phyloP scores from a whole-genome alignment of 2,329 filamentous ascomycete species.

The Alternaria rosae region DNA sequence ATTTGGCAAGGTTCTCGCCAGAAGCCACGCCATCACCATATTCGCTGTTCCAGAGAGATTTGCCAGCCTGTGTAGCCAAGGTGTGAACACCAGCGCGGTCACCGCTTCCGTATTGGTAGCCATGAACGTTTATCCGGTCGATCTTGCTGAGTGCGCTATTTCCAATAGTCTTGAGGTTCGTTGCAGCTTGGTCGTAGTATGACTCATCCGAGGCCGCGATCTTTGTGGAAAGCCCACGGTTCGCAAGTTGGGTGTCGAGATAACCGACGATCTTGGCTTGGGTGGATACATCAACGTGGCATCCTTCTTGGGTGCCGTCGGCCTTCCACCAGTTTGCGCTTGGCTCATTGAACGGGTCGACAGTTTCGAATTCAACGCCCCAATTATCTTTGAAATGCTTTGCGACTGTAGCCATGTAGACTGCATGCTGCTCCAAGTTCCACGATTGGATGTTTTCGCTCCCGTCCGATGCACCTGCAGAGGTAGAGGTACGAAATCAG shows the following conservation, averaged over 20 bases:
- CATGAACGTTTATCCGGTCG: slow-evolving; percentile 9
- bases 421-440: slow-evolving; percentile 15
- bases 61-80: slow-evolving; percentile 3
- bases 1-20: slow-evolving; percentile 4
- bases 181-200: slow-evolving; percentile 15
- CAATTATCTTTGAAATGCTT: slow-evolving; percentile 10
- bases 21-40: slow-evolving; percentile 10
- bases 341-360: slow-evolving; percentile 15
- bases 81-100: slow-evolving; percentile 7
- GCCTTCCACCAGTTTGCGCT: slow-evolving; percentile 18
- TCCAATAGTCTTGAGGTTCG: slow-evolving; percentile 7
- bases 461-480: slow-evolving; percentile 5
- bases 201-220: slow-evolving; percentile 15
- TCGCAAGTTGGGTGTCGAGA: slow-evolving; percentile 9
- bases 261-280: slow-evolving; percentile 8
- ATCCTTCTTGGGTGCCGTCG: slow-evolving; percentile 16
- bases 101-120: slow-evolving; percentile 9
- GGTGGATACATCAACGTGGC: slow-evolving; percentile 10
- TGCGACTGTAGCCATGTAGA: slow-evolving; percentile 15
- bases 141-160: slow-evolving; percentile 13
- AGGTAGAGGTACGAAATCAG: too few species aligned
- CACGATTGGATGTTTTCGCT: slow-evolving; percentile 16
- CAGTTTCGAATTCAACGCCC: slow-evolving; percentile 10
- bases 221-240: slow-evolving; percentile 3
- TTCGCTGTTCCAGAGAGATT: slow-evolving; percentile 13